Conservation (phyloP, 2,329 filamentous ascomycete species). For the Dactylellina parvicollis region DNA sequence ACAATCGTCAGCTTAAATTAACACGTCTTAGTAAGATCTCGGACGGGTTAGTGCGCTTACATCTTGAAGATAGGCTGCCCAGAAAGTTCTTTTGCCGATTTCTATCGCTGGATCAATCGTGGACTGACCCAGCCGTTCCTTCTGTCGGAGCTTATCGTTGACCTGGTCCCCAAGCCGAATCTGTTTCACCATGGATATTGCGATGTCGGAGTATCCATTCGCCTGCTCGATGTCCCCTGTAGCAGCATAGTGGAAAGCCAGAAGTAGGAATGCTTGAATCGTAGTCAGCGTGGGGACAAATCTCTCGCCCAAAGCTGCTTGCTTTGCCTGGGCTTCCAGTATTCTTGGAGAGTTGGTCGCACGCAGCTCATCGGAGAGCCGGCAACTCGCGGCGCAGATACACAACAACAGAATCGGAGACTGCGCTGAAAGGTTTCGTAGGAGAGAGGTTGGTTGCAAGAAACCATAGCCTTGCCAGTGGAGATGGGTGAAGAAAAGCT, state of each 20-base stretch:
- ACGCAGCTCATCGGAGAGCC: conserved; percentile 41
- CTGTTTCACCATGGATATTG: conserved; percentile 49
- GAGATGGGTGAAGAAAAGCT: conserved; percentile 52
- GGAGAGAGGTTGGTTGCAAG: conserved; percentile 40
- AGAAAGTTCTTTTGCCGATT: conserved; percentile 52
- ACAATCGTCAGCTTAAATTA: conserved; percentile 34
- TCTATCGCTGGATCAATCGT: conserved; percentile 46
- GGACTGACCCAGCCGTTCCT: conserved; percentile 33
- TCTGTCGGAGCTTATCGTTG: conserved; percentile 45
- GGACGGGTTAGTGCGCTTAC: conserved; percentile 27
- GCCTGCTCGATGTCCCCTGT: conserved; percentile 44
- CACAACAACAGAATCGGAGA: conserved; percentile 44
- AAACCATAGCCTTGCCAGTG: conserved; percentile 53
- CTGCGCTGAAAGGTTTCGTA: conserved; percentile 37
- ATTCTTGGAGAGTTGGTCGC: conserved; percentile 45
- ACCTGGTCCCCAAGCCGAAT: conserved; percentile 51
- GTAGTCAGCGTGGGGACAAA: conserved; percentile 44
- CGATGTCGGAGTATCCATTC: conserved; percentile 50
- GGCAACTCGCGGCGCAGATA: conserved; percentile 46
- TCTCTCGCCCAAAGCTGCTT: conserved; percentile 46
- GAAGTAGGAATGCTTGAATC: conserved; percentile 39
- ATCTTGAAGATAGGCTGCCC: conserved; percentile 50
- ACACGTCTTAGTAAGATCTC: conserved; percentile 4
- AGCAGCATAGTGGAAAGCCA: conserved; percentile 47
- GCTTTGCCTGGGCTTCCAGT: conserved; percentile 48